A percentile compares a stretch with the other conserved stretches of the same genome.
These are phyloP conservation scores for Chrysoporthe puriensis DNA, from an alignment of 2,329 filamentous ascomycete species.

Conservation along the genomic window DNA sequence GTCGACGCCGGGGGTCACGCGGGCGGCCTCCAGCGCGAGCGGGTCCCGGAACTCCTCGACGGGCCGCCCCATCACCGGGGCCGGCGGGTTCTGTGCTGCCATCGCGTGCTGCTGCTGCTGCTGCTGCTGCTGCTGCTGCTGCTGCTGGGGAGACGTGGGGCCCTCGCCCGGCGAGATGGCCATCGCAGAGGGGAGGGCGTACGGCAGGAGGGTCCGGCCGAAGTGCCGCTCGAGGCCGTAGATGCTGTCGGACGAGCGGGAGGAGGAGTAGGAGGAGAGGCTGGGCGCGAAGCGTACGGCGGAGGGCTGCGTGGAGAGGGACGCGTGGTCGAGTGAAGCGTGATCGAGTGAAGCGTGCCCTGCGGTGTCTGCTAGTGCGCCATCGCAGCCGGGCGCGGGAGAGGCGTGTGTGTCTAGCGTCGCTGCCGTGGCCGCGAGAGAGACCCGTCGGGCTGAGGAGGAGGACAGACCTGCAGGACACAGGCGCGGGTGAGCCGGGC, in stretches of 20 bases:
- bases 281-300: conserved; percentile 43
- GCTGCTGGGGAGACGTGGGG: conserved; percentile 30
- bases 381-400: conserved; percentile 28
- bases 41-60: conserved; percentile 53
- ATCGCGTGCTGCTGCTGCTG: conserved; percentile 11
- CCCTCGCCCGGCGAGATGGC: conserved; percentile 32
- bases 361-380: conserved; percentile 29
- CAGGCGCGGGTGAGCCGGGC: not conserved
- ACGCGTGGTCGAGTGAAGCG: conserved; percentile 34
- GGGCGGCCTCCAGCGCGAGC: conserved; percentile 52
- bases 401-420: conserved; percentile 33
- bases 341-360: conserved; percentile 34
- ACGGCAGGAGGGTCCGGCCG: conserved; percentile 37
- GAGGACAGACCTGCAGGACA: conserved; percentile 8
- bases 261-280: conserved; percentile 41
- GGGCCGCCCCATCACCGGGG: conserved; percentile 22
- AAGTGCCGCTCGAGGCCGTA: conserved; percentile 49
- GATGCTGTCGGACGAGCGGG: conserved; percentile 44
- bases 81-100: conserved; percentile 17
- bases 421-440: conserved; percentile 27
- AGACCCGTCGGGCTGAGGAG: conserved; percentile 2
- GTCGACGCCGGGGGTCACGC: conserved; percentile 76
- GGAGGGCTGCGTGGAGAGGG: conserved; percentile 42
- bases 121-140: conserved; percentile 29
- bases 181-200: conserved; percentile 27